Evolutionary conservation across 306 rosid genomes (phyloP).

Genomic region (barrel medic (Medicago truncatula)): DNA sequence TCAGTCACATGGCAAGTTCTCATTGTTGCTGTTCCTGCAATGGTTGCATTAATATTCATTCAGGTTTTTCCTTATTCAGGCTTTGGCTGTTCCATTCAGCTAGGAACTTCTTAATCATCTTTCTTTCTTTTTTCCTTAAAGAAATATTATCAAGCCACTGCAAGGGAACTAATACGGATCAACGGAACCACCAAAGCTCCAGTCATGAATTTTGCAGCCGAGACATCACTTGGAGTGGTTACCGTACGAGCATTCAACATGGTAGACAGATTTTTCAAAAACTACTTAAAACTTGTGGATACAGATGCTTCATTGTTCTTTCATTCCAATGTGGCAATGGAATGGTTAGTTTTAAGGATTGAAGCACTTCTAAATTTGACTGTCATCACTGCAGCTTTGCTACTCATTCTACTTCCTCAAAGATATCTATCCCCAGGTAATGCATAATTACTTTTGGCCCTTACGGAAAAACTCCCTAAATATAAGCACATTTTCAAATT

Average conservation of each 20-base stretch:
- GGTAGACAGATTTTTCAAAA: neutral
- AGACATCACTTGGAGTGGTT: slow-evolving; percentile 8
- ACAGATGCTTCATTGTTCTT: too few species aligned
- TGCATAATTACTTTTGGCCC: too few species aligned
- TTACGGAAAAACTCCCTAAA: too few species aligned
- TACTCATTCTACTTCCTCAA: too few species aligned
- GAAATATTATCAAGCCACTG: neutral
- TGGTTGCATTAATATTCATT: neutral
- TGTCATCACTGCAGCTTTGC: too few species aligned
- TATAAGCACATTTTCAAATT: too few species aligned
- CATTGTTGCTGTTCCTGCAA: neutral
- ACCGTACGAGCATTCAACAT: neutral
- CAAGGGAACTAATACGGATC: neutral
- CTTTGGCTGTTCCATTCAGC: too few species aligned
- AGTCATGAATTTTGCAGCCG: neutral
- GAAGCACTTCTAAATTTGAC: too few species aligned
- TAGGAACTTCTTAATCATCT: neutral
- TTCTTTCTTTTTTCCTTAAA: too few species aligned
- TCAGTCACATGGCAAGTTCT: slow-evolving; percentile 1
- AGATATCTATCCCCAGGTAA: too few species aligned
- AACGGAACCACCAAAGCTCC: neutral
- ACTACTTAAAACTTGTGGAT: neutral
- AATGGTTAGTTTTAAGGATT: too few species aligned
- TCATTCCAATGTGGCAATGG: too few species aligned
- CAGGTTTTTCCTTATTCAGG: neutral